Base-by-base conservation (phyloP, 371 early-diverging fungal genomes). In the Syncephalastrum racemosum region DNA sequence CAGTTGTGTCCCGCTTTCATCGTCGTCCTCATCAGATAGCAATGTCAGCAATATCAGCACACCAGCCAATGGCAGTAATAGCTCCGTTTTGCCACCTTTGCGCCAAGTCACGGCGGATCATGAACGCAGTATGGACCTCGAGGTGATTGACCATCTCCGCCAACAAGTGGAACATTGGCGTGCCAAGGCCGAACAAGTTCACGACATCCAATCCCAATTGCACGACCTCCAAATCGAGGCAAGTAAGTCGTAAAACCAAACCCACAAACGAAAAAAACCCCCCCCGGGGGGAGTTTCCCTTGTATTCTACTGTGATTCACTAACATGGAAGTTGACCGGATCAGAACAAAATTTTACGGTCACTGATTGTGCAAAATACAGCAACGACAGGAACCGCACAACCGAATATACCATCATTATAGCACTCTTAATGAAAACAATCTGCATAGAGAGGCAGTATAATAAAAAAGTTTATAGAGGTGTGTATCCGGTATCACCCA, bases 401-500 rank as follows among this genome's bases (percentile, higher is more conserved):
- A 31, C 3, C 6, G 0, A 1, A 12, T 12, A 31, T 31, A n/a
- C n/a, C 36, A 5, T 31, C 36, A 31, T 31, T 31, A 31, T 2
- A 31, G 12, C 10, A 5, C 36, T 31, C 36, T 10, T 31, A 31
- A 31, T 31, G 12, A 10, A 31, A 5, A 2, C 36, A 31, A 8
- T 12, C 36, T 2, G 2, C 10, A 10, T 31, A 12, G 5, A 31
- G 36, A 45, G 4, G 6, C 4, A 15, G 14, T 15, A 45, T 22
- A 45, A 45, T 16, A 45, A 15, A 15, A 15, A 5, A 45, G 12
- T 19, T 52, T 64, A 73, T 50, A 74, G 51, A 7, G 70, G 63
- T 52, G 46, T 70, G 24, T 74, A 74, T 12, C 74, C 74, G 43
- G 36, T 31, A 31, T 66, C 71, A 27, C 52, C 48, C 14, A 57